These are phyloP conservation scores for Phyllosticta citrichinensis DNA, from an alignment of 2,329 filamentous ascomycete species.

Conservation along the genomic window DNA sequence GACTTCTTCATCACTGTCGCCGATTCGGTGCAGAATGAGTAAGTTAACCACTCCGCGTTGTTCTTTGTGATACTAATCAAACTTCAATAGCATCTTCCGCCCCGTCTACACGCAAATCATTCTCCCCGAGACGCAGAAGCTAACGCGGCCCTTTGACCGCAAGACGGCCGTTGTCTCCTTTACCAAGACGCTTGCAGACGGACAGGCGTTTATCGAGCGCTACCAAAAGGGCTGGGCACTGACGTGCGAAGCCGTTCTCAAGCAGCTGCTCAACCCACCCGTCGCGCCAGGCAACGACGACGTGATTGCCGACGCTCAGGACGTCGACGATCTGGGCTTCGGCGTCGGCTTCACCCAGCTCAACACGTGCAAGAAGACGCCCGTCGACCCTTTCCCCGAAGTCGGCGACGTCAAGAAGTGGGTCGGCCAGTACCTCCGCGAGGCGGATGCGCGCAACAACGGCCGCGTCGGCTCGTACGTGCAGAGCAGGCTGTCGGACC, in stretches of 20 bases:
- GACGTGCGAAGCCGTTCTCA: conserved; percentile 81
- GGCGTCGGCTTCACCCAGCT: conserved; percentile 89
- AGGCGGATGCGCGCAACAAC: conserved; percentile 62
- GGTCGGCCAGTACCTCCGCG: conserved; percentile 72
- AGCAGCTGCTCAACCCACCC: conserved; percentile 81
- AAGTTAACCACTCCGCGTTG: conserved; percentile 19
- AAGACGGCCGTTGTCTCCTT: conserved; percentile 90
- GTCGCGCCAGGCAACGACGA: conserved; percentile 58
- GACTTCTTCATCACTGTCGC: conserved; percentile 84
- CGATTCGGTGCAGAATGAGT: conserved; percentile 67
- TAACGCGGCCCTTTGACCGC: conserved; percentile 78
- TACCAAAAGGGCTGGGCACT: conserved; percentile 70
- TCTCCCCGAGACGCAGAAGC: conserved; percentile 77
- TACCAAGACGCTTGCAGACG: conserved; percentile 84
- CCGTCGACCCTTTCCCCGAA: conserved; percentile 76
- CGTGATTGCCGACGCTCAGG: conserved; percentile 66
- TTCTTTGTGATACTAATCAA: conserved; percentile 14
- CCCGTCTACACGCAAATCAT: conserved; percentile 81
- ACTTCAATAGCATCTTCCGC: conserved; percentile 54
- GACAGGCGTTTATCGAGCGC: conserved; percentile 62
- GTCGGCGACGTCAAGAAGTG: conserved; percentile 68
- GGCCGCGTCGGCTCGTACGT: conserved; percentile 65
- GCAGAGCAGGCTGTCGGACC: conserved; percentile 51
- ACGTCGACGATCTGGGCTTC: conserved; percentile 91
- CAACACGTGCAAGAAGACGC: conserved; percentile 72